Evolutionary conservation across 495 filamentous ascomycete species (phyloP), one percentile per base, ranked within the genome.

Genomic region (Penicillium paradoxum): DNA sequence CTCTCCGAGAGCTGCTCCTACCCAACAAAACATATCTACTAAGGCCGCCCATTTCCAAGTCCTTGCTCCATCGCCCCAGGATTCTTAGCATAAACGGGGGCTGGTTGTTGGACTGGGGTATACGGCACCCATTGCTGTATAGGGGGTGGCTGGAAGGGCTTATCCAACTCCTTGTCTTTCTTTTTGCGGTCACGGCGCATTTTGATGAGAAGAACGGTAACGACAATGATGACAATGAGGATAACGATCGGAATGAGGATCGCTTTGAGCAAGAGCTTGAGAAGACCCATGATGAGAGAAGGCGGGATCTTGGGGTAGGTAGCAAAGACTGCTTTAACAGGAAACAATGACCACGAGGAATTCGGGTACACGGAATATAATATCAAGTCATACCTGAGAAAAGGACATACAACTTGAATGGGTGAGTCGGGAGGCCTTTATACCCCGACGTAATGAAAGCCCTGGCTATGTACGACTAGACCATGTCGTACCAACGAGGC

Each of bases 71-170:
- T 42, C n/a, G 7, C 18, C 19, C 39, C 49, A 4, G 49, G 49
- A 15, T 27, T 43, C 22, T 51, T 51, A 7, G 13, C 29, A 51
- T 51, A 51, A 13, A 24, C 38, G 3, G 39, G 49, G 4, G 39
- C 49, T 13, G 49, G 49, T 22, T 51, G 49, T 24, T 51, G 49
- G 3, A 51, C 38, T 2, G 49, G 49, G 2, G 39, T 43, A 17
- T 51, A 51, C 18, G 49, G 39, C 27, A 51, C 22, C 53, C 53
- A 55, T 30, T 55, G 46, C 19, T 55, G 53, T 51, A 55, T 38
- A 36, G 46, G 53, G 10, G 40, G 46, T 34, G 53, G 46, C 17
- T 44, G 53, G 17, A 55, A 51, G 5, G 46, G 32, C 3, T 45
- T 3, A 11, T 51, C 39, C 4, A 50, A 15, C 9, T 55, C 39